Percentiles rank a stretch among this genome's conserved stretches.
Conservation (phyloP, 2,329 filamentous ascomycete species). For the Colletotrichum euphorbiae region DNA sequence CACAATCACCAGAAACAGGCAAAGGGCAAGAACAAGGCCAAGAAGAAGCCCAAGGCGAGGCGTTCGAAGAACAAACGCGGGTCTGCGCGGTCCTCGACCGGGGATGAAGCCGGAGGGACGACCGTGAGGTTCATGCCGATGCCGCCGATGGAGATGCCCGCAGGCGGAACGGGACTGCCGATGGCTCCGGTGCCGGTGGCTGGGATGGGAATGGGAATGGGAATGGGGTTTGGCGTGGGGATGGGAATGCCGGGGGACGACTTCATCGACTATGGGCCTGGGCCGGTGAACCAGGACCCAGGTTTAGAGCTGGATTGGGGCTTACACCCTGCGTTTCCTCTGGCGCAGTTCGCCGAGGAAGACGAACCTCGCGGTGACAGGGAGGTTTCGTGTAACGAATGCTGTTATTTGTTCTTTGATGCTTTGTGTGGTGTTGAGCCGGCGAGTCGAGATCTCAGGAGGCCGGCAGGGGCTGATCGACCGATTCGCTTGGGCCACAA, state of each 20-base stretch:
- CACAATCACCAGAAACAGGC: background rate
- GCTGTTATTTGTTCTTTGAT: conserved; percentile 25
- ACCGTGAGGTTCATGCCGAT: conserved; percentile 18
- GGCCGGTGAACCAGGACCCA: conserved; percentile 24
- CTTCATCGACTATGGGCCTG: conserved; percentile 35
- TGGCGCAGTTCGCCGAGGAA: conserved; percentile 8
- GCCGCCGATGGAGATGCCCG: conserved; percentile 22
- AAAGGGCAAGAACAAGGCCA: background rate
- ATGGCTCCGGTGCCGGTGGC: conserved; percentile 14
- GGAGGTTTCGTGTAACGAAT: conserved; percentile 16
- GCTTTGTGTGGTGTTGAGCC: conserved; percentile 19
- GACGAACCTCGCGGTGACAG: conserved; percentile 3
- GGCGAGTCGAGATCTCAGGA: conserved; percentile 5
- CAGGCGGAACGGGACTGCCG: conserved; percentile 7
- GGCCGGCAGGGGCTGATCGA: conserved; percentile 5
- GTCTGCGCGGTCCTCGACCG: background rate
- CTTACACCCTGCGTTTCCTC: conserved; percentile 3
- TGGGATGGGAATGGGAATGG: conserved; percentile 17
- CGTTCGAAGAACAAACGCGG: background rate
- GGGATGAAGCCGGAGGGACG: background rate
- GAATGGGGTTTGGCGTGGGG: conserved; percentile 2
- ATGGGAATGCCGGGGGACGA: conserved; percentile 16
- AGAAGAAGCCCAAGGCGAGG: background rate
- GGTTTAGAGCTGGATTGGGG: conserved; percentile 26
- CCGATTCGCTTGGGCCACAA: conserved; percentile 5